A percentile compares a stretch with the other conserved stretches of the same genome.
These are phyloP conservation scores for Penicillium sp. DNA, from an alignment of 2,329 filamentous ascomycete species.

Conservation along the genomic window DNA sequence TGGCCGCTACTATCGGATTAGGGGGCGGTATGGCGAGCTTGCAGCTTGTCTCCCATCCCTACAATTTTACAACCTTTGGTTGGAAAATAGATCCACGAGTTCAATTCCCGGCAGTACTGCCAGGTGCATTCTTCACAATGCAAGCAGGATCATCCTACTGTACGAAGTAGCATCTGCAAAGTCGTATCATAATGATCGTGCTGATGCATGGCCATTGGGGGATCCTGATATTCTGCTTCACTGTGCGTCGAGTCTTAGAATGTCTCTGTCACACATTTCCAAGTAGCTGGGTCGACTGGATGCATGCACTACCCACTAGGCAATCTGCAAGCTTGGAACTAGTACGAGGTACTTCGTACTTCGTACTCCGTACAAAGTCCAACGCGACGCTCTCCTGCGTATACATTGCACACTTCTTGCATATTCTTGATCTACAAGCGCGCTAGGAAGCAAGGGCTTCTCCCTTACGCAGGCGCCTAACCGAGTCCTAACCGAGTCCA, in stretches of 20 bases:
- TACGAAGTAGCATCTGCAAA: background rate
- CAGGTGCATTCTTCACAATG: constrained; percentile 4
- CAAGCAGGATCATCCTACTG: background rate
- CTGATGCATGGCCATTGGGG: background rate
- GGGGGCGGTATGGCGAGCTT: background rate
- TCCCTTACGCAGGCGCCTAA: constrained; percentile 1
- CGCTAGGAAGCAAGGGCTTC: constrained; percentile 4
- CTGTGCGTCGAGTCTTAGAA: background rate
- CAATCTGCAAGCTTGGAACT: background rate
- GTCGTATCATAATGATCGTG: background rate
- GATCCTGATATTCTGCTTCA: background rate
- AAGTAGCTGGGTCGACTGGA: background rate
- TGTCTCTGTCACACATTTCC: background rate
- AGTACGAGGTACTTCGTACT: background rate
- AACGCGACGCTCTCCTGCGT: too few species aligned
- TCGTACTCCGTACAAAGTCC: too few species aligned
- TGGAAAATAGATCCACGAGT: background rate
- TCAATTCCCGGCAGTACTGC: background rate
- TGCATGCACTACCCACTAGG: background rate
- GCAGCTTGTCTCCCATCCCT: background rate
- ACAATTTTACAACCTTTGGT: background rate
- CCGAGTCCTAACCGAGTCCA: background rate
- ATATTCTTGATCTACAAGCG: background rate
- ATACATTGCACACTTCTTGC: background rate
- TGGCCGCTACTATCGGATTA: background rate